A percentile compares a stretch with the other conserved stretches of the same genome.
These are phyloP conservation scores for Debaryomyces psychrophilus DNA, from an alignment of 1,139 yeast genomes.

Conservation along the genomic window DNA sequence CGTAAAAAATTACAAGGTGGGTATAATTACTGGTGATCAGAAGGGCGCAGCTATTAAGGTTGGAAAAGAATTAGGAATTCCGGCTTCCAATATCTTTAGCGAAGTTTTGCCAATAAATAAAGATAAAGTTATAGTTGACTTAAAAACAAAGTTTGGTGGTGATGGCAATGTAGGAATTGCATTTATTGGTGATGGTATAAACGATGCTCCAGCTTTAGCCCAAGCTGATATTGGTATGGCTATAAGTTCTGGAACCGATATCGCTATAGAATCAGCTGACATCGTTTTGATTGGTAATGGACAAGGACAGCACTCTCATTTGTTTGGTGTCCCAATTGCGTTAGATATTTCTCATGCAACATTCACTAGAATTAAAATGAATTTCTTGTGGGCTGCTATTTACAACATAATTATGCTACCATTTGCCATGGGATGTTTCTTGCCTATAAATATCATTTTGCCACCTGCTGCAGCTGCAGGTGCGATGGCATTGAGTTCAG, in stretches of 20 bases:
- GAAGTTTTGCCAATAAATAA: conserved; percentile 80
- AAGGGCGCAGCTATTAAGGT: conserved; percentile 62
- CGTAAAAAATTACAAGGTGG: conserved; percentile 63
- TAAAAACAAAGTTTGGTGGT: conserved; percentile 52
- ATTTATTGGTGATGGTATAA: conserved; percentile 95
- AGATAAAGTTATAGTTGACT: conserved; percentile 61
- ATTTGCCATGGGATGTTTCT: conserved; percentile 87
- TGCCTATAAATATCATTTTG: conserved; percentile 76
- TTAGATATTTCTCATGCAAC: conserved; percentile 73
- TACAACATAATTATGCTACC: conserved; percentile 92
- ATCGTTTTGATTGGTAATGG: conserved; percentile 61
- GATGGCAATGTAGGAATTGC: conserved; percentile 54
- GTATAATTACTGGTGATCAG: conserved; percentile 91
- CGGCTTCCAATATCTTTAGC: conserved; percentile 66
- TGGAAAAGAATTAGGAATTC: conserved; percentile 71
- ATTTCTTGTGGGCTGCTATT: conserved; percentile 82
- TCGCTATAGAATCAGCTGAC: conserved; percentile 95
- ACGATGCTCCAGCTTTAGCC: conserved; percentile 94
- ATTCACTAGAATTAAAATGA: conserved; percentile 73
- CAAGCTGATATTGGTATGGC: conserved; percentile 90
- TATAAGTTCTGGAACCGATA: conserved; percentile 89
- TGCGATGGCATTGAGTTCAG: conserved; percentile 91
- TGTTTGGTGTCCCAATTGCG: conserved; percentile 72
- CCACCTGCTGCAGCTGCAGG: conserved; percentile 93
- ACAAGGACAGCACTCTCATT: conserved; percentile 42